A percentile compares a stretch with the other conserved stretches of the same genome.
These are phyloP conservation scores for Anthracocystis panici-leucophaei DNA, from an alignment of 1,284 basidiomycete species.

Conservation along the genomic window DNA sequence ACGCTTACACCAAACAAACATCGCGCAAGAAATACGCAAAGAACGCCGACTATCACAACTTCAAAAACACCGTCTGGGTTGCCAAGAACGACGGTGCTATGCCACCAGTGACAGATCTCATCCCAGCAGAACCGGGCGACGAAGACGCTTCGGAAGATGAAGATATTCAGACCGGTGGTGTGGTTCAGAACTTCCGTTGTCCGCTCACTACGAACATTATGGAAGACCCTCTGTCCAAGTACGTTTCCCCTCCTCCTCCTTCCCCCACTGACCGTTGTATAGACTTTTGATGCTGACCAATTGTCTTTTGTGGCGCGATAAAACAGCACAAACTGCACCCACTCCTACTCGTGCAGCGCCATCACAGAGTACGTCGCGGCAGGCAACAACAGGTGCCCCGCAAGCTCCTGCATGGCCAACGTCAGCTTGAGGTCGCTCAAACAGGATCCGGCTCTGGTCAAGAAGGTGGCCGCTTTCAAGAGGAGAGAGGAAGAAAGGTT, in stretches of 20 bases:
- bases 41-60: conserved; percentile 51
- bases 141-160: conserved; percentile 24
- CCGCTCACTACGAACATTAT: conserved; percentile 56
- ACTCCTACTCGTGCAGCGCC: conserved; percentile 38
- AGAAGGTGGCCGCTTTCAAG: conserved; percentile 49
- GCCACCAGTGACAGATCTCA: conserved; percentile 57
- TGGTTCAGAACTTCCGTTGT: conserved; percentile 56
- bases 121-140: conserved; percentile 31
- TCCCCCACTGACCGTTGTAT: background rate
- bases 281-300: background rate
- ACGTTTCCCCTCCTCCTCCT: conserved; percentile 1
- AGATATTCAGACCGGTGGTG: conserved; percentile 55
- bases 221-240: conserved; percentile 57
- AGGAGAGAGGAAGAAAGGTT: conserved; percentile 40
- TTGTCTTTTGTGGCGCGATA: background rate
- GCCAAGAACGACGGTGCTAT: conserved; percentile 54
- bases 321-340: conserved; percentile 32
- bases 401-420: conserved; percentile 21
- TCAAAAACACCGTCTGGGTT: conserved; percentile 55
- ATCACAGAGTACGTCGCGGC: conserved; percentile 32
- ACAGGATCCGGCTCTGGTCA: conserved; percentile 26
- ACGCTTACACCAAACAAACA: conserved; percentile 47
- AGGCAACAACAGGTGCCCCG: conserved; percentile 46
- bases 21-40: conserved; percentile 54
- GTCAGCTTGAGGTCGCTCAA: conserved; percentile 26